Percentiles rank a stretch among this genome's conserved stretches.
Conservation (phyloP, 257 asterid species). For the Coffea eugenioides region DNA sequence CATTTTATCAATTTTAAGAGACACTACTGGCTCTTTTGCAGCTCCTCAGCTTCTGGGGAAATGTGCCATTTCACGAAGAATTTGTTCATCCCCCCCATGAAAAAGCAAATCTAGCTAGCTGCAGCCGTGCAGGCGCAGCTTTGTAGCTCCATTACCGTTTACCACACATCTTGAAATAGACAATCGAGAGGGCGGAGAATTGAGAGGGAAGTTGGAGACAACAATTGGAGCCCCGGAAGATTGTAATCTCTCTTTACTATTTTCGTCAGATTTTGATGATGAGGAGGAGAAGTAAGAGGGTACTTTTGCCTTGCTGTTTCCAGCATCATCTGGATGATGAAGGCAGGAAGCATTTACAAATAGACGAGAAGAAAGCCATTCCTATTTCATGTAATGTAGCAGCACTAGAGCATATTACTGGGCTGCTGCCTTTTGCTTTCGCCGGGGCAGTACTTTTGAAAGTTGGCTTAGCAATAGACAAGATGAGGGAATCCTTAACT, state of each 20-base stretch:
- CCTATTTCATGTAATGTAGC: too few relatives aligned
- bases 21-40: too few relatives aligned
- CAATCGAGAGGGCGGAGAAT: constrained; percentile 33
- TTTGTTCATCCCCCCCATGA: too few relatives aligned
- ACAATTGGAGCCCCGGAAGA: constrained; percentile 22
- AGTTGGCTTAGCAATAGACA: too few relatives aligned
- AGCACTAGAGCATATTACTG: too few relatives aligned
- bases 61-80: too few relatives aligned
- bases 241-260: not conserved
- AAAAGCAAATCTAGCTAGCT: too few relatives aligned
- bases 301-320: not conserved
- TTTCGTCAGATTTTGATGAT: not conserved
- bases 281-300: not conserved
- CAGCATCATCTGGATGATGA: constrained; percentile 10
- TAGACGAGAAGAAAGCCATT: constrained; percentile 11
- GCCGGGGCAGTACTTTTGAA: too few relatives aligned
- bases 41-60: too few relatives aligned
- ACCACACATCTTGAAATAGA: not conserved
- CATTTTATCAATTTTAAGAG: not conserved
- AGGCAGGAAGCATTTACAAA: constrained; percentile 16
- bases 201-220: constrained; percentile 33
- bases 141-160: too few relatives aligned
- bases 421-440: not conserved
- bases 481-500: too few relatives aligned
- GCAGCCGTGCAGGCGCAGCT: too few relatives aligned